Conservation (phyloP, 495 filamentous ascomycete species). For the Penicillium nucicola region DNA sequence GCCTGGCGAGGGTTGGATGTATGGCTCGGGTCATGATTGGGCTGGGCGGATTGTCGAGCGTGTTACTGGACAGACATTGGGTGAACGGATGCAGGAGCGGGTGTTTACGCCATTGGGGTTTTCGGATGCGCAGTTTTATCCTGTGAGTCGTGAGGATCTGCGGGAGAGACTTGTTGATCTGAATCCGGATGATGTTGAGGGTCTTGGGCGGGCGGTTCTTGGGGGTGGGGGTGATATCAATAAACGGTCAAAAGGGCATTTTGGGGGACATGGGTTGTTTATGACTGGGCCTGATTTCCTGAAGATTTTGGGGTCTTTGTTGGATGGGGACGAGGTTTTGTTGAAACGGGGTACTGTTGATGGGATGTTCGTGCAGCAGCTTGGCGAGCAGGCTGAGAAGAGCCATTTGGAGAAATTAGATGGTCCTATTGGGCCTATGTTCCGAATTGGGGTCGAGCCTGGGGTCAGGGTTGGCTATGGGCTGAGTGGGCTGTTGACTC, state of each 20-base stretch:
- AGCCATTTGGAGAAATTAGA: constrained; percentile 14
- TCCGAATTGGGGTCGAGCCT: constrained; percentile 23
- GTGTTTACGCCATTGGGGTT: constrained; percentile 47
- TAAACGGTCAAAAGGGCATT: constrained; percentile 26
- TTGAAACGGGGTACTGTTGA: constrained; percentile 40
- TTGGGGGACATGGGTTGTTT: constrained; percentile 54
- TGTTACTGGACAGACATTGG: constrained; percentile 33
- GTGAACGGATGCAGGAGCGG: constrained; percentile 42
- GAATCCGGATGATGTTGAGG: constrained; percentile 24
- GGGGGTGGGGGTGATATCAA: constrained; percentile 25
- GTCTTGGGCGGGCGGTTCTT: constrained; percentile 19
- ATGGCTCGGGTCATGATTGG: constrained; percentile 51
- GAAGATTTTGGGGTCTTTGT: constrained; percentile 47
- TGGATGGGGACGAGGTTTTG: constrained; percentile 44
- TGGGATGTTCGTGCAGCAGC: constrained; percentile 51
- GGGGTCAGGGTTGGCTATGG: constrained; percentile 24
- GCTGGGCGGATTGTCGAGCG: constrained; percentile 44
- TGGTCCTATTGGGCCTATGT: constrained; percentile 22
- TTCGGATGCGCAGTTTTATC: constrained; percentile 38
- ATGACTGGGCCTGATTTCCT: constrained; percentile 43
- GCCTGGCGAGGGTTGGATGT: constrained; percentile 49
- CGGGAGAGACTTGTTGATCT: constrained; percentile 31
- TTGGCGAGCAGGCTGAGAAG: constrained; percentile 25
- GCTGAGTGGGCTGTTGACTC: constrained; percentile 24
- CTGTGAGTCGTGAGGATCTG: constrained; percentile 31